These are phyloP conservation scores for Entomortierella parvispora DNA, from an alignment of 192 early-diverging fungal genomes.

Conservation along the genomic window DNA sequence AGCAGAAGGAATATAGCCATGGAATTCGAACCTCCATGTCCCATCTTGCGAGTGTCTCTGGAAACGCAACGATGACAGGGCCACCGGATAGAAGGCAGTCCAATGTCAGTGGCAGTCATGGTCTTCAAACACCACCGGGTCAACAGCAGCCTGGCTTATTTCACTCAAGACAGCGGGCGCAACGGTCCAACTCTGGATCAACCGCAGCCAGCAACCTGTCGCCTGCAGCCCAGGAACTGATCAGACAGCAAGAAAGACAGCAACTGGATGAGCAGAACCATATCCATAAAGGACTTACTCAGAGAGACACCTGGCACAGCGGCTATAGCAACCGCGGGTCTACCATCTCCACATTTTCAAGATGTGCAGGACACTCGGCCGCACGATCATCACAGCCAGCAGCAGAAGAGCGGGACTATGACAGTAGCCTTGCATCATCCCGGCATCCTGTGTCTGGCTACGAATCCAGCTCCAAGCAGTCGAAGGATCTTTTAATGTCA, in stretches of 20 bases:
- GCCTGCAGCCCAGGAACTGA: conserved; percentile 28
- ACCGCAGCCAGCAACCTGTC: conserved; percentile 13
- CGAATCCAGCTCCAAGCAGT: conserved; percentile 20
- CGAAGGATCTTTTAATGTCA: neutral
- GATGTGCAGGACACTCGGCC: no score
- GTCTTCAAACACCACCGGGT: neutral
- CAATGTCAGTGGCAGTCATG: neutral
- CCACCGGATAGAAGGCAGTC: neutral
- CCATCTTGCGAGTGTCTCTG: conserved; percentile 10
- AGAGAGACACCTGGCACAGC: neutral
- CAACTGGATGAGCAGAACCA: conserved; percentile 13
- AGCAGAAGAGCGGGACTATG: neutral
- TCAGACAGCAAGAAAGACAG: conserved; percentile 32
- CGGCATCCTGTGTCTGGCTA: conserved; percentile 7
- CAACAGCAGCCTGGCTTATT: neutral
- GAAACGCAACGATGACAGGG: neutral
- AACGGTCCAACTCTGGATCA: conserved; percentile 15
- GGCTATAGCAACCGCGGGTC: no score
- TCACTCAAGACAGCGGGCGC: conserved; percentile 6
- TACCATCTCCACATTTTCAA: no score
- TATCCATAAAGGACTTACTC: neutral
- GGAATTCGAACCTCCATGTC: conserved; percentile 30
- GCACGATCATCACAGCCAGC: no score
- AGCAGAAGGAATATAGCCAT: conserved; percentile 34
- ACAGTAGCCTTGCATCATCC: neutral